Percentiles rank a stretch among this genome's conserved stretches.
These are phyloP conservation scores for Endocalyx cinctus DNA, from an alignment of 2,329 filamentous ascomycete genomes.

Conservation along the genomic window DNA sequence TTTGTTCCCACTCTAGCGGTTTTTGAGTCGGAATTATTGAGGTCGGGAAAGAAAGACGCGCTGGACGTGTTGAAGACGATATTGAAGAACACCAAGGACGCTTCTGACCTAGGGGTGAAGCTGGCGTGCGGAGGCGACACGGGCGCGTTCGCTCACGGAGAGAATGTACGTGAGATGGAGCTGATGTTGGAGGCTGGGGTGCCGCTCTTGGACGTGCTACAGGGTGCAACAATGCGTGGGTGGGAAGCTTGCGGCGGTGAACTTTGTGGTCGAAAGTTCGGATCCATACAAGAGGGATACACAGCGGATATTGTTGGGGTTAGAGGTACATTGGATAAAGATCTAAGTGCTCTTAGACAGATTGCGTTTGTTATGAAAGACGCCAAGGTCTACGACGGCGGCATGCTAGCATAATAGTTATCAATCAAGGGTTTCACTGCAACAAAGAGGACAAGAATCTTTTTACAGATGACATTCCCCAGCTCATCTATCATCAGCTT, in stretches of 20 bases:
- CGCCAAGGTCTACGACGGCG: slow-evolving; percentile 44
- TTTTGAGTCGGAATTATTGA: slow-evolving; percentile 25
- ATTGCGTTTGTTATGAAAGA: slow-evolving; percentile 57
- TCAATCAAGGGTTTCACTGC: too few relatives aligned
- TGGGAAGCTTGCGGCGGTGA: slow-evolving; percentile 53
- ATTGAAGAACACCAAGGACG: slow-evolving; percentile 37
- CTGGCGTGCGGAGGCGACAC: slow-evolving; percentile 51
- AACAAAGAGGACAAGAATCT: too few relatives aligned
- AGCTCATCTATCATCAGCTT: too few relatives aligned
- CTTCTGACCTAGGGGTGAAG: slow-evolving; percentile 41
- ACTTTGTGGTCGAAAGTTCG: slow-evolving; percentile 46
- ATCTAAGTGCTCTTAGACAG: slow-evolving; percentile 37
- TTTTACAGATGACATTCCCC: too few relatives aligned
- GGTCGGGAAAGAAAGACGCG: not conserved
- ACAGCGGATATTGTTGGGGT: slow-evolving; percentile 49
- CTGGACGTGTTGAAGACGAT: slow-evolving; percentile 22
- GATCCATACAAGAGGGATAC: slow-evolving; percentile 43
- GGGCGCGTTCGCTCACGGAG: slow-evolving; percentile 48
- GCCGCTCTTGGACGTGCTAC: slow-evolving; percentile 43
- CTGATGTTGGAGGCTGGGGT: slow-evolving; percentile 48
- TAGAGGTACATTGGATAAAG: slow-evolving; percentile 36
- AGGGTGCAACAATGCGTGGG: slow-evolving; percentile 45
- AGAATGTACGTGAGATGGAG: slow-evolving; percentile 49
- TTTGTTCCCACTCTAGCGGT: slow-evolving; percentile 51
- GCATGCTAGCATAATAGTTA: too few relatives aligned